Base-by-base conservation (phyloP, 805 yeast species). In the Cephaloascus albidus region DNA sequence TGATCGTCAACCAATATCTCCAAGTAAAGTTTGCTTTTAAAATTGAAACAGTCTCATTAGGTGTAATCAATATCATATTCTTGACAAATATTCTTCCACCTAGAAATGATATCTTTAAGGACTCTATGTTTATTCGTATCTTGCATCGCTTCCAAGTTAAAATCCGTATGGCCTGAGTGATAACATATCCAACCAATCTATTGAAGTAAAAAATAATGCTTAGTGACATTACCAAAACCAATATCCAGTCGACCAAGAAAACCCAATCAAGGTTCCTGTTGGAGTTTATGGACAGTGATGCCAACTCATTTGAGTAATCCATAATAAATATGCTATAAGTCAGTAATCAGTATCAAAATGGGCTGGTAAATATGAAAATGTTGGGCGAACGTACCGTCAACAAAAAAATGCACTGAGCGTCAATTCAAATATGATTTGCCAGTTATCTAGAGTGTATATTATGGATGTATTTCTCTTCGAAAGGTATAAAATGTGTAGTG, bases 41-140 rank as follows among this genome's bases (percentile, higher is more conserved):
- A 1, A 85, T 68, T 8, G 86, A 74, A 1, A 86, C 52, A 2
- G 95, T 78, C 44, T 78, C 77, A 58, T 89, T 82, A 37, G 76
- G 68, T n/a, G 87, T 83, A 4, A 85, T 74, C 10, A 85, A 66
- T 3, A 84, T 74, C 16, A 89, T 53, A 55, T 88, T 86, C 47
- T 81, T 83, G 52, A 88, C 77, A 52, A 85, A 76, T 6, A 90
- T 40, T 20, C 95, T 70, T 1, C 97, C 97, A 3, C 88, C 95
- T 1, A 93, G 62, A 5, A 85, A 69, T 1, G 96, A 82, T 3
- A 93, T 47, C 52, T 87, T 79, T 23, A 90, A 49, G 0, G 95
- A 74, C 47, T 87, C 89, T 2, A 89, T 58, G 40, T 76, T 76
- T 3, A 90, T 51, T 44, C 76, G 74, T 3, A 83, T 63, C 34